These are phyloP conservation scores for Solanum gracilifrons DNA, from an alignment of 257 asterid species.

Conservation along the genomic window DNA sequence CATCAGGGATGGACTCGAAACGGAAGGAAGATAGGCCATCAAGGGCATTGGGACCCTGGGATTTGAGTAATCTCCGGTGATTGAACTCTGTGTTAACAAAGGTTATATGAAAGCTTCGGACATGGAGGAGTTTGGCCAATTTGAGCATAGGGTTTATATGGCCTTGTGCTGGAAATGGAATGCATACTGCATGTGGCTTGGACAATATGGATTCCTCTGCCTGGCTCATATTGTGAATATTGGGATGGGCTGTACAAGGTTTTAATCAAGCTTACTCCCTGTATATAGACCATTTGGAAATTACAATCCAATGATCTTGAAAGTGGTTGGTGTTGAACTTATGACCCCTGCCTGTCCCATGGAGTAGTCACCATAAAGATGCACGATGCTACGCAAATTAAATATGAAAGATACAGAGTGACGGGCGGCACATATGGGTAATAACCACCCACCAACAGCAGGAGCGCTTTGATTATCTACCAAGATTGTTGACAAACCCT, in stretches of 20 bases:
- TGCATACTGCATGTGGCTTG: conserved; percentile 14
- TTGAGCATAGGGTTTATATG: conserved; percentile 28
- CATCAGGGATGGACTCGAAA: conserved; percentile 18
- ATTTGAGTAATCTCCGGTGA: conserved; percentile 4
- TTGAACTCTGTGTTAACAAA: conserved; percentile 19
- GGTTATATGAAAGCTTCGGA: conserved; percentile 22
- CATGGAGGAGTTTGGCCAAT: conserved; percentile 18
- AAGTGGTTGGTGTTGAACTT: background rate
- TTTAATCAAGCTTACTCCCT: background rate
- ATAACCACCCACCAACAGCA: no score
- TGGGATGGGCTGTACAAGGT: background rate
- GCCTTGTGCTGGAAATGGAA: conserved; percentile 29
- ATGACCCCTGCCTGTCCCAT: background rate
- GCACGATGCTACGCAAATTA: no score
- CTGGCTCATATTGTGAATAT: background rate
- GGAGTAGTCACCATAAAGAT: no score
- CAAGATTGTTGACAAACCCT: no score
- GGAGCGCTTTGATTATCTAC: no score
- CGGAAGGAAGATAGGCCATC: conserved; percentile 1
- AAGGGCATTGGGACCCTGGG: background rate
- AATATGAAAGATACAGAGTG: no score
- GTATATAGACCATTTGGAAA: background rate
- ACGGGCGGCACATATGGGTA: no score
- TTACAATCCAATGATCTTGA: background rate
- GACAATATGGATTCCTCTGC: background rate